Base-by-base conservation (phyloP, 768 basidiomycete species). In the Podaxis sp. region DNA sequence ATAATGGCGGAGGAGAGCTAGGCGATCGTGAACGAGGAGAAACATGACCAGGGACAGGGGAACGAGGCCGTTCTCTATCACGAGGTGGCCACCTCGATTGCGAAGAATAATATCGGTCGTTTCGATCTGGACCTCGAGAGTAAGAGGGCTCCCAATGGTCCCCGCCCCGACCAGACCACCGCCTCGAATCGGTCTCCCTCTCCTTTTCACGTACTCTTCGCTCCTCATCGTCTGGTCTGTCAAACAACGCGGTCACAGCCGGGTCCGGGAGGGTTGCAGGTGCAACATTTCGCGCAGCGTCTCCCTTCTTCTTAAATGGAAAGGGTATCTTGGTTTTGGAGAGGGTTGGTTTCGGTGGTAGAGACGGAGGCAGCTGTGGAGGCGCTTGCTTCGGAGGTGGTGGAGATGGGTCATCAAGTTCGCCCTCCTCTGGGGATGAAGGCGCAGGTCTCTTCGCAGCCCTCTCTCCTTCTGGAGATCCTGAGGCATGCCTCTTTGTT, bases 351-450 rank as follows among this genome's bases (percentile, higher is more conserved):
- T 80, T 78, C 0, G 74, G 66, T n/a, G 78, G 77, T 53, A 74
- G 67, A 41, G 75, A 67, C 56, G 71, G 68, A 38, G 72, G 65
- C 55, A 73, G 72, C 56, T 66, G 57, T 44, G 70, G 70, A 40
- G 70, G 72, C 56, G 40, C 66, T 49, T 51, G 69, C 64, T 50
- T 71, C 62, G 28, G 68, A 51, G 50, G 68, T 64, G 67, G 68
- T 40, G 62, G 63, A 13, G 52, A 38, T 51, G 37, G 76, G 72
- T 92, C 90, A 74, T 91, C 90, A 54, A 93, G 76, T 68, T 93
- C 91, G 64, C 91, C 91, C 71, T 93, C 91, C 73, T 93, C 91
- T 55, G 90, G 90, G 0, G 90, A 86, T 10, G 88, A 88, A 2
- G 87, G 81, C 8, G 80, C 78, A 20, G 71, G 77, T 49, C 88